Conservation (phyloP, 148 eudicot species). For the Euryodendron excelsum region DNA sequence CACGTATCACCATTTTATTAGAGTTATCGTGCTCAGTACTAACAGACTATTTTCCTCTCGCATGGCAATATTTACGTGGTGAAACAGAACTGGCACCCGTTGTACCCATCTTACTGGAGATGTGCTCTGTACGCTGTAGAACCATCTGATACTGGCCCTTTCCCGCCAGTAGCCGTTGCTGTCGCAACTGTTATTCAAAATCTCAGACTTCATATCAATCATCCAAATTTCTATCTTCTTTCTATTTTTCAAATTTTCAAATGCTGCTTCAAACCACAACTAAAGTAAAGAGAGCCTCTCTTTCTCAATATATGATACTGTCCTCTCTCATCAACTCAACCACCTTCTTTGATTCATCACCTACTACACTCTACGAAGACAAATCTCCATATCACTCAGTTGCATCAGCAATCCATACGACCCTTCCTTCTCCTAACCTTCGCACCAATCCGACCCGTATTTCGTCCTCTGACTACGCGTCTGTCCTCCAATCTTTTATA, state of each 20-base stretch:
- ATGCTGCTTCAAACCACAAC: constrained; percentile 17
- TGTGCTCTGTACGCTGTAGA: too few species aligned
- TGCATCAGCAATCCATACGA: background rate
- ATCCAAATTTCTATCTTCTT: background rate
- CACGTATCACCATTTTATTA: too few species aligned
- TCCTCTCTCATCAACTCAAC: constrained; percentile 9
- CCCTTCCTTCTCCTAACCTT: background rate
- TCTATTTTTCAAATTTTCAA: background rate
- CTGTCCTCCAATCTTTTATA: constrained; percentile 54
- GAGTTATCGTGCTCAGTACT: too few species aligned
- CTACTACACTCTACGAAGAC: background rate
- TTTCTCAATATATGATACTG: background rate
- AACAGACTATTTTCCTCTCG: too few species aligned
- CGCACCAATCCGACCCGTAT: background rate
- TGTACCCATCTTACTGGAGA: background rate
- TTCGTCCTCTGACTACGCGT: constrained; percentile 25
- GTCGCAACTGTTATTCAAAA: background rate
- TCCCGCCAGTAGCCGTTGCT: background rate
- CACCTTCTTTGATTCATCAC: background rate
- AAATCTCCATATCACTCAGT: constrained; percentile 14
- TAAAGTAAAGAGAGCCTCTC: constrained; percentile 9
- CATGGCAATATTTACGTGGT: too few species aligned
- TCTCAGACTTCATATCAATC: background rate
- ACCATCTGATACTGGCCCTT: background rate
- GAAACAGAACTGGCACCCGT: background rate